phyloP scores from a whole-genome alignment of 768 basidiomycete genomes.

The Mycena galericulata region DNA sequence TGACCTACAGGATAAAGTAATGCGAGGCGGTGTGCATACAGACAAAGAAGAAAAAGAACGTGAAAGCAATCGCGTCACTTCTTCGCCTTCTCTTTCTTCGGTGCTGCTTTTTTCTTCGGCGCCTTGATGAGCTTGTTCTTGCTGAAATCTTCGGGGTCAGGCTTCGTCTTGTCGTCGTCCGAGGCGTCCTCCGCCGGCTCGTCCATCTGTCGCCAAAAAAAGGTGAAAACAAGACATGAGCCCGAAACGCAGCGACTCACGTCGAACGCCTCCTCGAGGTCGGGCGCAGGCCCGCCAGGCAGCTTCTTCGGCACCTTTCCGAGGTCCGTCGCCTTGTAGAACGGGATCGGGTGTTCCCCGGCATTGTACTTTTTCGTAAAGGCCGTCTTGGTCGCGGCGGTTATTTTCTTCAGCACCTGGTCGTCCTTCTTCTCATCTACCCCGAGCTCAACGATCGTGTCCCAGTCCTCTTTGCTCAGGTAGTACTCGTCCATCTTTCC shows the following conservation, averaged over 20 bases:
- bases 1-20: too few species aligned
- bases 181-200: slow-evolving; percentile 61
- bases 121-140: slow-evolving; percentile 73
- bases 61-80: too few species aligned
- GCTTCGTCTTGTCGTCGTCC: slow-evolving; percentile 59
- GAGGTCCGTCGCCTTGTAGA: slow-evolving; percentile 88
- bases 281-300: slow-evolving; percentile 79
- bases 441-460: slow-evolving; percentile 93
- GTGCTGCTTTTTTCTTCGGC: slow-evolving; percentile 52
- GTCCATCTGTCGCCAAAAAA: slow-evolving; percentile 57
- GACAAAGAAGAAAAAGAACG: too few species aligned
- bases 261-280: slow-evolving; percentile 93
- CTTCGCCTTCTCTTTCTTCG: slow-evolving; percentile 44
- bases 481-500: slow-evolving; percentile 94
- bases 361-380: slow-evolving; percentile 95
- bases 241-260: too few species aligned
- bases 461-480: slow-evolving; percentile 96
- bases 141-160: slow-evolving; percentile 60
- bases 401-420: slow-evolving; percentile 83
- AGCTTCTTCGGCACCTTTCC: slow-evolving; percentile 87
- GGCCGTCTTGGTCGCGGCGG: slow-evolving; percentile 81
- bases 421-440: slow-evolving; percentile 85
- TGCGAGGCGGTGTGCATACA: too few species aligned
- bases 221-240: too few species aligned
- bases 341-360: slow-evolving; percentile 92